These are phyloP conservation scores for Colletotrichum melonis DNA, from an alignment of 2,329 filamentous ascomycete species.

Conservation along the genomic window DNA sequence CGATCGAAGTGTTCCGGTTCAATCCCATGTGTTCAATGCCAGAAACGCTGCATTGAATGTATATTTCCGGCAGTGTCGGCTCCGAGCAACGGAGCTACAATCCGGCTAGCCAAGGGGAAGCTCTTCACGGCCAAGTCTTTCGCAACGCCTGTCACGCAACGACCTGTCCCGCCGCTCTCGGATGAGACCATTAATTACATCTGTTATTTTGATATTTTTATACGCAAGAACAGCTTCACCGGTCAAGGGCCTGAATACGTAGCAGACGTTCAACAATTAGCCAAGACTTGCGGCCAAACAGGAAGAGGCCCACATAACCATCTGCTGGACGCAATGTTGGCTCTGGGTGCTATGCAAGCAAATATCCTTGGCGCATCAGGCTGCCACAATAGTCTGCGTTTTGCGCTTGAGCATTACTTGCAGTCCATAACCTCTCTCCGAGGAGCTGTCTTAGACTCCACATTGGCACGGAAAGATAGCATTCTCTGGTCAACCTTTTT, in stretches of 20 bases:
- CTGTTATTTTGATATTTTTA: slow-evolving; percentile 45
- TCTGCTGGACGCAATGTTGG: slow-evolving; percentile 43
- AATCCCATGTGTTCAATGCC: slow-evolving; percentile 45
- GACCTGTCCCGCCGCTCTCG: slow-evolving; percentile 4
- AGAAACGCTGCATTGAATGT: slow-evolving; percentile 40
- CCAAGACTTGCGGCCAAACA: slow-evolving; percentile 23
- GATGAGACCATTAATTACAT: slow-evolving; percentile 39
- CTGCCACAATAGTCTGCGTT: neutral
- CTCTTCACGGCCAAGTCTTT: slow-evolving; percentile 23
- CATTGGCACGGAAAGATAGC: neutral
- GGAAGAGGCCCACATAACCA: slow-evolving; percentile 19
- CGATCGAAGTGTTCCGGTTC: slow-evolving; percentile 46
- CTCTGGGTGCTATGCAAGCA: slow-evolving; percentile 46
- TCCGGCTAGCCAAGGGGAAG: slow-evolving; percentile 39
- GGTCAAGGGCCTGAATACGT: slow-evolving; percentile 8
- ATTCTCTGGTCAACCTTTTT: slow-evolving; percentile 48
- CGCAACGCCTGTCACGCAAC: no score
- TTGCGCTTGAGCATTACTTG: slow-evolving; percentile 42
- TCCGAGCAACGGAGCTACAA: slow-evolving; percentile 24
- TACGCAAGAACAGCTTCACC: slow-evolving; percentile 43
- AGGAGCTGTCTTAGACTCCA: slow-evolving; percentile 21
- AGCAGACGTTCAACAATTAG: slow-evolving; percentile 40
- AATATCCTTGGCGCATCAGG: slow-evolving; percentile 9
- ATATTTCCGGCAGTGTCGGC: slow-evolving; percentile 29
- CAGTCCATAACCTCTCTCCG: slow-evolving; percentile 41